Percentiles rank a stretch among this genome's conserved stretches.
These are phyloP conservation scores for Aspergillus quadrilineatus DNA, from an alignment of 2,329 filamentous ascomycete species.

Conservation along the genomic window DNA sequence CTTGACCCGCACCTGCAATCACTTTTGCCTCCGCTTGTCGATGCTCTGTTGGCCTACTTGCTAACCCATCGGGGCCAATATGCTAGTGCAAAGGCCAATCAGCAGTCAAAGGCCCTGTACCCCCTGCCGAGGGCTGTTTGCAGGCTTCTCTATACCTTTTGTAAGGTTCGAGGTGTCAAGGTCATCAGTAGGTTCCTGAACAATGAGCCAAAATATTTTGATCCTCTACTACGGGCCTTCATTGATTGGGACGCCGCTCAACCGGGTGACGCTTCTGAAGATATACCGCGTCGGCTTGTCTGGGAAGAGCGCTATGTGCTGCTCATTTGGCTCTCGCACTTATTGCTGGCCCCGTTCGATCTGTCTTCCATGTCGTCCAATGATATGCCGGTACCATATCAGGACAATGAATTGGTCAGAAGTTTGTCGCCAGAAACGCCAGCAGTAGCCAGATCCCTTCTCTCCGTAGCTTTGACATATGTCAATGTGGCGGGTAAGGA, in stretches of 20 bases:
- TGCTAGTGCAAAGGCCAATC: constrained; percentile 34
- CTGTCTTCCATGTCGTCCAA: constrained; percentile 73
- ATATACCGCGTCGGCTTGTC: constrained; percentile 48
- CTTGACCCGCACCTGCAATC: constrained; percentile 78
- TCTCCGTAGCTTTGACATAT: constrained; percentile 70
- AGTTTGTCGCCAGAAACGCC: constrained; percentile 63
- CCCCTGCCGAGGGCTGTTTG: constrained; percentile 71
- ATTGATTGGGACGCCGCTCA: constrained; percentile 54
- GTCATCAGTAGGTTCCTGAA: constrained; percentile 87
- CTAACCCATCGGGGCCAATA: constrained; percentile 43
- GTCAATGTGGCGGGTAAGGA: constrained; percentile 79
- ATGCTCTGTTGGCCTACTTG: constrained; percentile 71
- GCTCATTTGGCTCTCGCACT: constrained; percentile 81
- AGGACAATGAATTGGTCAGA: constrained; percentile 29
- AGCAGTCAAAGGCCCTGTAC: constrained; percentile 36
- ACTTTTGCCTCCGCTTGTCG: constrained; percentile 71
- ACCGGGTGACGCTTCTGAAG: constrained; percentile 17
- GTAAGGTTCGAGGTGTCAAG: constrained; percentile 92
- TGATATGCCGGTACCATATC: constrained; percentile 36
- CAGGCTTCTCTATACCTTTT: constrained; percentile 80
- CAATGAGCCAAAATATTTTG: constrained; percentile 83
- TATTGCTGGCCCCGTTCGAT: constrained; percentile 85
- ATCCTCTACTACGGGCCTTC: constrained; percentile 72
- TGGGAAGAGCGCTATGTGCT: constrained; percentile 92
- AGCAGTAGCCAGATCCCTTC: constrained; percentile 66